Evolutionary conservation across 805 yeast genomes (phyloP).

Genomic region (Pichia membranifaciens): DNA sequence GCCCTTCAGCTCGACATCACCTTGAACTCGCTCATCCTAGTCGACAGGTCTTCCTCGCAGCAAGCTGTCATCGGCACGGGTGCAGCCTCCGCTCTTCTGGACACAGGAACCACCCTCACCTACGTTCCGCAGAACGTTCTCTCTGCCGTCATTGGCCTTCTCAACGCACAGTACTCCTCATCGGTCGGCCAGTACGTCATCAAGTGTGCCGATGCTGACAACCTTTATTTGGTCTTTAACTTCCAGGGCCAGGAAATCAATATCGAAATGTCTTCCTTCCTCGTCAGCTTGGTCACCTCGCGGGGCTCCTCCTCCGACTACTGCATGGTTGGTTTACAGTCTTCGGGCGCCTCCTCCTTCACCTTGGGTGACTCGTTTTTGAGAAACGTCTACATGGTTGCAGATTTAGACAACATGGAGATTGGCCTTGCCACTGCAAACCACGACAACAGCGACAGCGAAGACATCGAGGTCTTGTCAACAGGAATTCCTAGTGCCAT

Average conservation of each 20-base stretch:
- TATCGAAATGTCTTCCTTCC: conserved; percentile 38
- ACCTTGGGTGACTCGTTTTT: conserved; percentile 53
- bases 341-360: conserved; percentile 29
- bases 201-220: conserved; percentile 34
- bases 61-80: conserved; percentile 23
- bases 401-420: conserved; percentile 42
- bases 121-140: conserved; percentile 36
- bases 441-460: conserved; percentile 21
- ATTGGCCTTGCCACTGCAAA: conserved; percentile 38
- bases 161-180: conserved; percentile 39
- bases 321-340: conserved; percentile 42
- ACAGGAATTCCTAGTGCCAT: conserved; percentile 45
- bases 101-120: conserved; percentile 53
- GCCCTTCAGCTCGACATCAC: conserved; percentile 42
- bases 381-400: conserved; percentile 48
- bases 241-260: conserved; percentile 52
- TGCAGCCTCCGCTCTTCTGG: conserved; percentile 40
- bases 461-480: conserved; percentile 36
- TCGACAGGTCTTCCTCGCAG: conserved; percentile 14
- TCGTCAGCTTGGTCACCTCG: conserved; percentile 18
- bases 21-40: conserved; percentile 32
- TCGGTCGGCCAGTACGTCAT: conserved; percentile 41
- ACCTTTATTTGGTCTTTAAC: conserved; percentile 35
- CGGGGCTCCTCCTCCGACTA: conserved; percentile 23
- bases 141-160: conserved; percentile 21